Evolutionary conservation across 2,329 filamentous ascomycete genomes (phyloP), one percentile per base, ranked within the genome.

Genomic region (Xylaria sp.): DNA sequence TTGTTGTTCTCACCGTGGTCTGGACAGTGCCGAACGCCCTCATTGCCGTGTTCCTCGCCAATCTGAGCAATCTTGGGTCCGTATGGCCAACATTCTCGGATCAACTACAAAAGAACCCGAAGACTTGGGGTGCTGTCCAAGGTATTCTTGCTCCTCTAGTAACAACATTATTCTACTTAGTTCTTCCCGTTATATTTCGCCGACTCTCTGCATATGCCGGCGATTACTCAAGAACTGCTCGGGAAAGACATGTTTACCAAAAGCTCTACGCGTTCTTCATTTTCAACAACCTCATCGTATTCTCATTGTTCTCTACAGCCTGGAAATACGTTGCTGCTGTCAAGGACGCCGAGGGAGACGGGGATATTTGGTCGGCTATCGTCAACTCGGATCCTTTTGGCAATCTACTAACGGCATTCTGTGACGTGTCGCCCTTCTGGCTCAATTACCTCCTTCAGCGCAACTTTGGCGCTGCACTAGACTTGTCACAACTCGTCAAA

Each of bases 241-340:
- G 94, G 58, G 94, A 98, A 75, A 84, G 92, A 35, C 94, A 97
- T 76, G 94, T 97, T 53, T 84, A 94, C 62, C 88, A 88, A 67
- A 95, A 95, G 76, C 83, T 98, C 2, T 98, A 95, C 78, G 85
- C 90, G 17, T 98, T 98, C 80, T 97, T 97, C 76, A 85, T 97
- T 55, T 92, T 98, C 82, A 98, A 98, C 83, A 97, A 97, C 73
- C 78, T 98, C 57, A 81, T 97, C 67, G 88, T 97, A 59, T 97
- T 97, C 76, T 96, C 93, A 12, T 81, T 96, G 12, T 97, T 97
- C 35, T 68, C 66, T 4, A 64, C 67, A 4, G 66, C 67, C n/a
- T 69, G 67, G 87, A 80, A 82, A 2, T 94, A 93, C 70, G 81
- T 92, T 4, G 79, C 87, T 0, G 80, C 80, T 4, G 87, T 96